These are phyloP conservation scores for Penicillium sp. DNA, from an alignment of 2,329 filamentous ascomycete species.

Conservation along the genomic window DNA sequence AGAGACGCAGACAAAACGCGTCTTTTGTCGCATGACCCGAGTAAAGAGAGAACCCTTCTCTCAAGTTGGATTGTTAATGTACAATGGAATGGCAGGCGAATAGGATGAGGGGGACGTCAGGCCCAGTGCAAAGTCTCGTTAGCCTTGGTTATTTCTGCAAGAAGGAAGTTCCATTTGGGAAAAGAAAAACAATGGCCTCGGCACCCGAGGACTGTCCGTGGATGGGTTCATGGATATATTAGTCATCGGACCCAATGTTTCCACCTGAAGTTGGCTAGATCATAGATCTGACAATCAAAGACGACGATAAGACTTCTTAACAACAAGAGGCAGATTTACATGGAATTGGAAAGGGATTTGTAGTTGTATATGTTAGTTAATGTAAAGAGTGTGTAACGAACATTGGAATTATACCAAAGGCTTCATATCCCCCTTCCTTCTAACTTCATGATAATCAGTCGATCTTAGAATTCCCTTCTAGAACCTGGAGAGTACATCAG, in stretches of 20 bases:
- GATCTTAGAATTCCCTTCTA: constrained; percentile 11
- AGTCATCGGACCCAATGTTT: constrained; percentile 25
- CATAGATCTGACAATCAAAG: constrained; percentile 6
- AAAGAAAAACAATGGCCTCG: constrained; percentile 8
- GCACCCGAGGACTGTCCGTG: too few relatives aligned
- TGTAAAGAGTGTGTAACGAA: background rate
- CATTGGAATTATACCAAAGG: background rate
- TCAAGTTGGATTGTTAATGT: background rate
- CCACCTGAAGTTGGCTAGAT: constrained; percentile 10
- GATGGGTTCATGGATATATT: constrained; percentile 10
- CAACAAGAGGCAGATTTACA: background rate
- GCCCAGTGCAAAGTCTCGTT: background rate
- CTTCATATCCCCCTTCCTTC: background rate
- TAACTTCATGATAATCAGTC: background rate
- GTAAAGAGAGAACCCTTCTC: background rate
- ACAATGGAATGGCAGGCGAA: constrained; percentile 2
- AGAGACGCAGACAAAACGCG: constrained; percentile 58
- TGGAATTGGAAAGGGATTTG: background rate
- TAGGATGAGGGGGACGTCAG: constrained; percentile 4
- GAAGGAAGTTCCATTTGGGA: background rate
- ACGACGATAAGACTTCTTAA: background rate
- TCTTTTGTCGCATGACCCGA: constrained; percentile 35
- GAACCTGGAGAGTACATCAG: constrained; percentile 13
- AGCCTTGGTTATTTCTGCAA: background rate
- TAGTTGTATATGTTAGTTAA: background rate